phyloP scores from a whole-genome alignment of 495 filamentous ascomycete species.

The Venustampulla echinocandica region DNA sequence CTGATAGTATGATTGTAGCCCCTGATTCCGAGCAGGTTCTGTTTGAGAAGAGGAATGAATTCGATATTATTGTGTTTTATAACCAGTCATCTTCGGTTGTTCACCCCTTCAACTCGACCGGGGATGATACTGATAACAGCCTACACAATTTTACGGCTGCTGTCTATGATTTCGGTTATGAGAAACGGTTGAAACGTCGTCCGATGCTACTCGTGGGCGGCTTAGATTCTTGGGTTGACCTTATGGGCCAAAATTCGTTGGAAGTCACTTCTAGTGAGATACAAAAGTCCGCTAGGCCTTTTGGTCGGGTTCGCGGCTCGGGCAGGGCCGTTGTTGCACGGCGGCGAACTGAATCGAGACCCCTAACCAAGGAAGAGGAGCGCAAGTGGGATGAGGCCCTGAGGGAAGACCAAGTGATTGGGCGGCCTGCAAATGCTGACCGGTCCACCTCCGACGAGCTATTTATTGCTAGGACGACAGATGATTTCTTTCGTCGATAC shows the following conservation, averaged over 20 bases:
- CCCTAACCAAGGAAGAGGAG: constrained; percentile 32
- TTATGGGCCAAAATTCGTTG: constrained; percentile 65
- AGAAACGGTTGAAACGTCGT: constrained; percentile 53
- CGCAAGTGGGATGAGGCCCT: constrained; percentile 33
- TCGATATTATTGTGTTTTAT: constrained; percentile 84
- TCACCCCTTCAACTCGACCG: constrained; percentile 37
- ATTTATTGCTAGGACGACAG: constrained; percentile 39
- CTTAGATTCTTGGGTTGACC: constrained; percentile 72
- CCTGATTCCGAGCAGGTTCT: constrained; percentile 62
- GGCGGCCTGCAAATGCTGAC: constrained; percentile 4
- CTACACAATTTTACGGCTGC: constrained; percentile 68
- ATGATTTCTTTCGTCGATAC: constrained; percentile 77
- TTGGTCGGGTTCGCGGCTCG: constrained; percentile 27
- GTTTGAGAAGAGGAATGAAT: constrained; percentile 69
- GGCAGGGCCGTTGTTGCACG: constrained; percentile 32
- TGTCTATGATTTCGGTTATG: constrained; percentile 71
- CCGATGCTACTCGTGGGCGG: constrained; percentile 77
- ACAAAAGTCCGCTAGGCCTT: constrained; percentile 20
- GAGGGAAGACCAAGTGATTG: constrained; percentile 25
- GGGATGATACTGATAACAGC: constrained; percentile 40
- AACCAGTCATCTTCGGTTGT: constrained; percentile 56
- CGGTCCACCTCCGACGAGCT: constrained; percentile 20
- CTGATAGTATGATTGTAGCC: constrained; percentile 71
- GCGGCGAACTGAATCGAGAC: constrained; percentile 16
- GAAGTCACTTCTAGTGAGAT: constrained; percentile 14